Evolutionary conservation across 192 early-diverging fungal genomes (phyloP).

Genomic region (Geranomyces michiganensis): DNA sequence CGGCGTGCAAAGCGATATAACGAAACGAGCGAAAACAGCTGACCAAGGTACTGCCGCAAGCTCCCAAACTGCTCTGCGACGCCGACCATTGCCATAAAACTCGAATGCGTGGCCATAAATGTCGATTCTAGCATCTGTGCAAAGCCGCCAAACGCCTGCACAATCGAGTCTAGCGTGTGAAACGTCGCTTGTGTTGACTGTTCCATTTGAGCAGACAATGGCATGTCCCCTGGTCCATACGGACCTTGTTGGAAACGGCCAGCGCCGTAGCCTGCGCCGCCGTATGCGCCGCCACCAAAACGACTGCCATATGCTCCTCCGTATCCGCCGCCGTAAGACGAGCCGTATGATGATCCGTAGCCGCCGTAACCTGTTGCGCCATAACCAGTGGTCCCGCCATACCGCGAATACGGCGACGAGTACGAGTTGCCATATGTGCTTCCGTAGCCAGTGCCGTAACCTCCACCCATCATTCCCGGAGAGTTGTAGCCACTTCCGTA

Average conservation of each 20-base stretch:
- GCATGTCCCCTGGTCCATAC: constrained; percentile 37
- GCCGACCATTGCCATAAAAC: constrained; percentile 89
- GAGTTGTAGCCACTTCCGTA: constrained; percentile 44
- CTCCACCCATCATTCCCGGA: constrained; percentile 34
- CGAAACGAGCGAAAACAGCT: constrained; percentile 80
- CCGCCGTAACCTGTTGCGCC: constrained; percentile 20
- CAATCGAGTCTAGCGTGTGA: constrained; percentile 87
- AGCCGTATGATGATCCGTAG: constrained; percentile 29
- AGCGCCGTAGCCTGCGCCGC: constrained; percentile 15
- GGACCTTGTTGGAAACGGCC: constrained; percentile 19
- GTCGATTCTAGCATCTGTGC: constrained; percentile 98
- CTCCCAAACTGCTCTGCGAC: constrained; percentile 99
- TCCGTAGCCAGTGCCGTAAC: constrained; percentile 41
- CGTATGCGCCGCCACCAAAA: constrained; percentile 43
- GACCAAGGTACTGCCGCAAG: constrained; percentile 80
- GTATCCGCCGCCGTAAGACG: constrained; percentile 44
- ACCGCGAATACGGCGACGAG: constrained; percentile 21
- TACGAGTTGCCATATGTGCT: constrained; percentile 20
- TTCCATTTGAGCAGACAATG: constrained; percentile 80
- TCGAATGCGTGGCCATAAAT: constrained; percentile 88
- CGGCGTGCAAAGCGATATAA: constrained; percentile 70
- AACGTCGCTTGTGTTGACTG: constrained; percentile 91
- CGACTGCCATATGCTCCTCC: constrained; percentile 52
- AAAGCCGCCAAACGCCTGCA: constrained; percentile 96
- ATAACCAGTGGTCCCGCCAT: constrained; percentile 4